Conservation (phyloP, 2,329 filamentous ascomycete species). For the Paracoccidioides brasiliensis region DNA sequence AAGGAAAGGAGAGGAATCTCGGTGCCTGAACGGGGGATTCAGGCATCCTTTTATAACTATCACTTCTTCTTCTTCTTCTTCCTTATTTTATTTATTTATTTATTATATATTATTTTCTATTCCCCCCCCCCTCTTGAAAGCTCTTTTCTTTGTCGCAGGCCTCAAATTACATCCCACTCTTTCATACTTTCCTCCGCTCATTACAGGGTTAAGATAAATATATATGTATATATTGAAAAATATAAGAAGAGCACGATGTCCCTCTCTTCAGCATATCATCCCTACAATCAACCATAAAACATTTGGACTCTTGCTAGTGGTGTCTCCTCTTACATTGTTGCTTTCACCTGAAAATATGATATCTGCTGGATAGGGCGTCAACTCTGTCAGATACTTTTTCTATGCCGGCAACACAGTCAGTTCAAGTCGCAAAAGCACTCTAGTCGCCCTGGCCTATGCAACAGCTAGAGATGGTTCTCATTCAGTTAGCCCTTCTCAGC, state of each 20-base stretch:
- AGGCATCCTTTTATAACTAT: too few species aligned
- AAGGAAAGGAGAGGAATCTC: background rate
- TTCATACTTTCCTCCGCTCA: background rate
- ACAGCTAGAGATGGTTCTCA: constrained; percentile 1
- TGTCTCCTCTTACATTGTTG: background rate
- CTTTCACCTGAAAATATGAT: constrained; percentile 3
- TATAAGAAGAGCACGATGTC: background rate
- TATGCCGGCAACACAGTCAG: background rate
- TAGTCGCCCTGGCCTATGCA: constrained; percentile 1
- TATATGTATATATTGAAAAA: too few species aligned
- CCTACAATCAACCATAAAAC: background rate
- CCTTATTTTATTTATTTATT: too few species aligned
- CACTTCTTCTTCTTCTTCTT: too few species aligned
- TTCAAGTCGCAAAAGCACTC: background rate
- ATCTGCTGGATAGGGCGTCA: background rate
- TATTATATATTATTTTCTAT: too few species aligned
- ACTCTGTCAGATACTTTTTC: constrained; percentile 2
- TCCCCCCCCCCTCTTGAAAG: too few species aligned
- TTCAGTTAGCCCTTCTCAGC: constrained; percentile 1
- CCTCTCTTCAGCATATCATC: constrained; percentile 1
- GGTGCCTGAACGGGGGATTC: background rate
- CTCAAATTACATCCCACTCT: too few species aligned
- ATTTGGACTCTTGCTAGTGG: background rate
- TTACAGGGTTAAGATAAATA: background rate
- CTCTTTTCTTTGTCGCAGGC: too few species aligned